Evolutionary conservation across 2,329 filamentous ascomycete species (phyloP).

Genomic region (Raffaelea ambrosiae): DNA sequence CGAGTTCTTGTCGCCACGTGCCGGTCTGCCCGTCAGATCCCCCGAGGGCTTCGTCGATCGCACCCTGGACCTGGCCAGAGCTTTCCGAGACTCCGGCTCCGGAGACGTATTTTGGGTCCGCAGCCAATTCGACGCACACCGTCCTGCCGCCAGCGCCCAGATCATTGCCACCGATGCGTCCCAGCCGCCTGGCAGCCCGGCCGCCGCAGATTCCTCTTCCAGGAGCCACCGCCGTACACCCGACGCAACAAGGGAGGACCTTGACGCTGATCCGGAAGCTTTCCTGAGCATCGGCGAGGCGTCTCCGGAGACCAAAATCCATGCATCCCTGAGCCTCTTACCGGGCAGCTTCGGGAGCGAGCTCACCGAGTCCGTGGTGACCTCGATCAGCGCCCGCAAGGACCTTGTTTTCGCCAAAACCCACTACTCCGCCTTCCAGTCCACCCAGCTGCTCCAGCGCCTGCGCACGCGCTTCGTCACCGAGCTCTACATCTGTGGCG

Average conservation of each 20-base stretch:
- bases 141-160: conserved; percentile 45
- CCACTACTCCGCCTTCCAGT: conserved; percentile 81
- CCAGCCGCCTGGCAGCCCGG: too few species aligned
- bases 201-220: neutral
- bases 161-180: conserved; percentile 33
- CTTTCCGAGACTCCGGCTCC: conserved; percentile 63
- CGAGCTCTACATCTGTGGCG: conserved; percentile 81
- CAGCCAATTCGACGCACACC: conserved; percentile 60
- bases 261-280: conserved; percentile 28
- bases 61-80: conserved; percentile 56
- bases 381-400: conserved; percentile 30
- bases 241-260: conserved; percentile 18
- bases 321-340: conserved; percentile 30
- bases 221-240: conserved; percentile 1
- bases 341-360: conserved; percentile 35
- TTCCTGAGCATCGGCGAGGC: conserved; percentile 15
- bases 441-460: conserved; percentile 63
- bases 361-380: conserved; percentile 32
- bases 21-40: conserved; percentile 57
- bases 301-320: conserved; percentile 10
- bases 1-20: conserved; percentile 67
- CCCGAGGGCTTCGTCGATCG: conserved; percentile 59
- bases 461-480: conserved; percentile 82
- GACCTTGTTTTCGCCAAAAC: conserved; percentile 57
- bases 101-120: conserved; percentile 76